phyloP scores from a whole-genome alignment of 805 yeast species.

The Cyberlindnera nakhonratchasimensis region DNA sequence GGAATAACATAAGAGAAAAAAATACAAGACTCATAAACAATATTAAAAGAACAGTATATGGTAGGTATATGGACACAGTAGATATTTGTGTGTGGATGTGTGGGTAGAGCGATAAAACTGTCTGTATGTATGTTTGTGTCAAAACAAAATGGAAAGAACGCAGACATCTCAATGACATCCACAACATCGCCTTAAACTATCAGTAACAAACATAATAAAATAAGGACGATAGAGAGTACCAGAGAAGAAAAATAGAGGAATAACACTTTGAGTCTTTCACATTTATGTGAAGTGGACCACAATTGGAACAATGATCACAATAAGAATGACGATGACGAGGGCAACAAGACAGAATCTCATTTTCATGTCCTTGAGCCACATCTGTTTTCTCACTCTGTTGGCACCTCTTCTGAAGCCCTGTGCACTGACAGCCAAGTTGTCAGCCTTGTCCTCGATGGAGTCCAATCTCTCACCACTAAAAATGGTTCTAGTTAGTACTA shows the following conservation, averaged over 20 bases:
- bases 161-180: too few species aligned
- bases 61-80: too few species aligned
- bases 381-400: constrained; percentile 93
- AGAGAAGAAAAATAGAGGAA: neutral
- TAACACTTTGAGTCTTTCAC: neutral
- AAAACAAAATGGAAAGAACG: too few species aligned
- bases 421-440: constrained; percentile 86
- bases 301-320: constrained; percentile 88
- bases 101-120: too few species aligned
- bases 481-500: constrained; percentile 79
- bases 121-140: neutral
- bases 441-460: constrained; percentile 88
- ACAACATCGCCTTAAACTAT: too few species aligned
- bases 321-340: constrained; percentile 73
- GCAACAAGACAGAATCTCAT: constrained; percentile 88
- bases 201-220: too few species aligned
- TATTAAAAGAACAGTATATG: too few species aligned
- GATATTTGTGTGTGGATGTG: too few species aligned
- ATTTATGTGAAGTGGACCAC: constrained; percentile 72
- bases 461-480: constrained; percentile 90
- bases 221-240: neutral
- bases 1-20: too few species aligned
- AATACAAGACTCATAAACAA: too few species aligned
- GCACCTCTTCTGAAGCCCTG: constrained; percentile 96
- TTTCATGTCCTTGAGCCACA: constrained; percentile 99